Evolutionary conservation across 2,329 filamentous ascomycete genomes (phyloP), one percentile per base, ranked within the genome.

Genomic region (Ascochyta rabiei): DNA sequence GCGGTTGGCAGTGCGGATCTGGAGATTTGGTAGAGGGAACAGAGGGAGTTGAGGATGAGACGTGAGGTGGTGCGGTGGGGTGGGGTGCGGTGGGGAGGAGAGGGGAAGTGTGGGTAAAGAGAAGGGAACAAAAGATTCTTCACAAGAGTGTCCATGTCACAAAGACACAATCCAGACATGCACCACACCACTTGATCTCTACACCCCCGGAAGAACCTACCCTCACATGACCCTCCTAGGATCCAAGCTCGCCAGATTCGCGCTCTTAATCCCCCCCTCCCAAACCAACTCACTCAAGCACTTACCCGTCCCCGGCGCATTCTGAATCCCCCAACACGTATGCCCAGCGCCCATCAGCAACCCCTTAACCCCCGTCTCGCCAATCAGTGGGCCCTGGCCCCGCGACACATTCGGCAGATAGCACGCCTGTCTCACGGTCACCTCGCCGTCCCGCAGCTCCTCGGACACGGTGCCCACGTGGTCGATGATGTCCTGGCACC

Each of bases 261-360:
- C 79, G 71, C 75, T 80, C 74, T 59, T 75, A 10, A 71, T 69
- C 61, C 61, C 60, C 0, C 78, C 77, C 21, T 80, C 78, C 69
- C 76, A 80, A 30, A 80, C 76, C 60, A 80, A 69, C 67, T 81
- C 79, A 61, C 69, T 74, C 45, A 81, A 66, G 62, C 79, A 53
- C 62, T 77, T 79, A 1, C 77, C 78, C 31, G 93, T 98, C 1
- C 84, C 95, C 1, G 93, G 93, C 0, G 87, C 91, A 77, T 99
- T 98, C 78, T 98, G 93, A 19, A 99, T 96, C 0, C 95, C 95
- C 95, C 95, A 99, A 77, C 93, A 98, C 1, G 92, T 96, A 79
- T 99, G 95, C 0, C 95, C 95, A 0, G 91, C 84, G 0, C 95
- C 95, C 56, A 98, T 80, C 73, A 89, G 88, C 38, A 98, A 68